Base-by-base conservation (phyloP, 1,139 yeast genomes). In the Diutina rugosa region DNA sequence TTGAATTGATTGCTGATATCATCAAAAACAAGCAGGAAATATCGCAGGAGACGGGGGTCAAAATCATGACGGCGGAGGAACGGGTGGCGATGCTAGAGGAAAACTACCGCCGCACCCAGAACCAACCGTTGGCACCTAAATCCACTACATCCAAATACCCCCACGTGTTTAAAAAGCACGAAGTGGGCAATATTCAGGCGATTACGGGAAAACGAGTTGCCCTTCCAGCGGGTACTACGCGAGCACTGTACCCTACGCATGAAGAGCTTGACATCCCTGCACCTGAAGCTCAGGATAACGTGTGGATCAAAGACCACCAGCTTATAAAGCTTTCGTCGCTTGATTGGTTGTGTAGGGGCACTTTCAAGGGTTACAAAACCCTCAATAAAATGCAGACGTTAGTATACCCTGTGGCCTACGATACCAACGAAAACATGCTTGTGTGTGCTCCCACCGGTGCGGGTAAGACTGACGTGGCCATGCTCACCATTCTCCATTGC, bases 361-460 rank as follows among this genome's bases (percentile, higher is more conserved):
- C 98, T 0, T 93, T 95, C 69, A 81, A 81, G 59, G 85, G 85
- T 49, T 95, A 95, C 69, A 74, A 80, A 56, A 77, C 87, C 0
- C 76, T 95, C 61, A 95, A 95, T 69, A 82, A 89, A 61, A 87
- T 95, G 80, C 99, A 95, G 68, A 86, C 97, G 32, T 76, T 95
- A 60, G 96, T 95, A 1, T 95, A 78, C 62, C 96, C 96, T 0
- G 87, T 90, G 18, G 99, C 97, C 0, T 95, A 93, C 66, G 83
- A 86, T 57, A 87, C 98, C 6, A 91, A 90, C 68, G 97, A 91
- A 63, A 93, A 95, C 65, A 87, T 95, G 97, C 76, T 93, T 56
- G 91, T 93, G 1, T 93, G 99, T 80, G 99, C 99, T 0, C 99
- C 99, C 2, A 93, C 99, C 0, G 99, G 99, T 77, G 98, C 99